Base-by-base conservation (phyloP, 2,329 filamentous ascomycete genomes). In the Ophiocordyceps camponoti-leonardi region DNA sequence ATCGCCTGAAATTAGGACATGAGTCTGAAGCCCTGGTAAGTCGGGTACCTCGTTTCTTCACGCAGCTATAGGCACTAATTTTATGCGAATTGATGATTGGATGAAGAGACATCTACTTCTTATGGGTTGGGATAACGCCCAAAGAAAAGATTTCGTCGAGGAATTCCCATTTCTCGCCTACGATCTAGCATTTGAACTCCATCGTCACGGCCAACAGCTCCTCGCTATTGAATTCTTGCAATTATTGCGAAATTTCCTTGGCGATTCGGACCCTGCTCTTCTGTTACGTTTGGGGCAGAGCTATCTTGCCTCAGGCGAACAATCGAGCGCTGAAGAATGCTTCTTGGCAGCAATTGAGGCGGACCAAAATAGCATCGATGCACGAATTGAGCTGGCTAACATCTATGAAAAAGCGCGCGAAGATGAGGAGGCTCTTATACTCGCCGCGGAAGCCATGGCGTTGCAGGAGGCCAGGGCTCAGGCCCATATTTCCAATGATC, bases 111-210 rank as follows among this genome's bases (percentile, higher is more conserved):
- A 90, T 56, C 69, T 90, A 47, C 65, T 75, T 48, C 79, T 81
- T 66, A 69, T 95, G 26, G 75, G 84, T 44, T 79, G 83, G 2
- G 69, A 75, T 7, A 72, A 80, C 42, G 50, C 50, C n/a, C 50
- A 49, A 10, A 60, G 58, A 64, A 60, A 45, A 60, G 67, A 60
- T 62, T 61, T 56, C 30, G 68, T 86, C 8, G 69, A 70, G 45
- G 77, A 85, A 46, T 86, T 84, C 54, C 76, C 79, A 14, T 83
- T 93, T 59, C 72, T 94, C n/a, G 81, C 90, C 51, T 77, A 81
- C 49, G 82, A 93, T 50, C 61, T 75, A 20, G 73, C 69, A 3
- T 60, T 63, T 30, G 67, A 71, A 49, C 58, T 79, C 39, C 49
- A 52, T 19, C 56, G 53, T 16, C 52, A 49, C 40, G 56, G 56